phyloP scores from a whole-genome alignment of 805 yeast genomes.

The Kurtzmaniella fragi region DNA sequence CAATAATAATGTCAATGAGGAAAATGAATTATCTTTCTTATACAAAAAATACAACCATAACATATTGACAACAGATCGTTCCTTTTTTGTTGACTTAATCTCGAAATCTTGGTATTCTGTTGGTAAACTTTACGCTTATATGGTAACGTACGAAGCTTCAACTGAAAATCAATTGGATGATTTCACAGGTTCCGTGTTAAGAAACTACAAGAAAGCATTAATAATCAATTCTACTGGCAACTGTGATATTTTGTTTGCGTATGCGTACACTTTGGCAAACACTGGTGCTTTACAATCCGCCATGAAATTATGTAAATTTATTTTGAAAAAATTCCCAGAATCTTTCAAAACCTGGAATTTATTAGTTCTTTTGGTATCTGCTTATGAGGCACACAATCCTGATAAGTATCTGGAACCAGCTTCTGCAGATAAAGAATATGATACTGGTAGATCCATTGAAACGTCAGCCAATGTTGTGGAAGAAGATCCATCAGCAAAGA shows the following conservation, averaged over 20 bases:
- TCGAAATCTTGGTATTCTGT: conserved; percentile 35
- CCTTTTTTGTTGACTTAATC: conserved; percentile 21
- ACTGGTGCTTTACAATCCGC: conserved; percentile 39
- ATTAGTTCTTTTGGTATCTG: conserved; percentile 57
- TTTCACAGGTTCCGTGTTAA: conserved; percentile 13
- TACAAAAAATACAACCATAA: conserved; percentile 30
- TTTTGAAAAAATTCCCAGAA: conserved; percentile 48
- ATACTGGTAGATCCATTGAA: not conserved
- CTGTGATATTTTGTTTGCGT: conserved; percentile 28
- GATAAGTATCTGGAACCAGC: conserved; percentile 6
- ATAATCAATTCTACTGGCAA: conserved; percentile 33
- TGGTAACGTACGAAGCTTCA: conserved; percentile 21
- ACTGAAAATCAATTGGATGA: conserved; percentile 12
- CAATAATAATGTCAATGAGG: conserved; percentile 5
- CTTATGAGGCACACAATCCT: conserved; percentile 43
- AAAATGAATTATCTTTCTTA: conserved; percentile 27
- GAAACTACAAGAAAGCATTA: conserved; percentile 30
- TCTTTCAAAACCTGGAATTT: conserved; percentile 64
- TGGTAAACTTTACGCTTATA: conserved; percentile 26
- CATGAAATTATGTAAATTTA: conserved; percentile 41
- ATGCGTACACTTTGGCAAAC: conserved; percentile 46
- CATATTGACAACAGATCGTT: conserved; percentile 20
- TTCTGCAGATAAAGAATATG: not conserved
- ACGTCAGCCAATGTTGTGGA: not conserved
- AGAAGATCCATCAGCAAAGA: not conserved